These are phyloP conservation scores for Paratinospora sagittata DNA, from an alignment of 164 flowering plant species.

Conservation along the genomic window DNA sequence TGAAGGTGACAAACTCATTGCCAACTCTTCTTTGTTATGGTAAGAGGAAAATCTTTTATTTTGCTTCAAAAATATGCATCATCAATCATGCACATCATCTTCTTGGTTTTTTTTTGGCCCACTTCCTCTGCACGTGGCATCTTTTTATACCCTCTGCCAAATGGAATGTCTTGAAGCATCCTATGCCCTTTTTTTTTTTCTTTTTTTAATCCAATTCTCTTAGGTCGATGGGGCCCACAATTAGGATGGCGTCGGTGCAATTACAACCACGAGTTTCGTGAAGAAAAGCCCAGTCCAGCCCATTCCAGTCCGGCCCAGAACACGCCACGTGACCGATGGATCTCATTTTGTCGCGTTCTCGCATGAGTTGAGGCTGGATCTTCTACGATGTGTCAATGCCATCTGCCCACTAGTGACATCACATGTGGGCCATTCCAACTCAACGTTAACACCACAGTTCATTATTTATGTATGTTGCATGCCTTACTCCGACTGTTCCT, in stretches of 20 bases:
- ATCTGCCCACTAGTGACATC: background rate
- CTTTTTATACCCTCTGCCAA: background rate
- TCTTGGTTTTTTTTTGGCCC: slow-evolving; percentile 1
- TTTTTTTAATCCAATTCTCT: background rate
- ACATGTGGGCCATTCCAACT: background rate
- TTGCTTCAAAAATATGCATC: no score
- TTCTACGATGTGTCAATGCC: background rate
- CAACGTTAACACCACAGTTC: background rate
- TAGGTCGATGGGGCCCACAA: background rate
- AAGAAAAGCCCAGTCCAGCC: background rate
- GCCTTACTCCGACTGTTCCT: no score
- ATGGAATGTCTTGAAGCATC: background rate
- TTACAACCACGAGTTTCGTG: no score
- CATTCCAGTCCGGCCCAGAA: background rate
- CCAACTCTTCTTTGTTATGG: no score
- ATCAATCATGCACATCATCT: background rate
- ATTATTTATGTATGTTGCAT: no score
- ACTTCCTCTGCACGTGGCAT: background rate
- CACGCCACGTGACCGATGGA: background rate
- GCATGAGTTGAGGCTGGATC: background rate
- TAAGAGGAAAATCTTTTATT: no score
- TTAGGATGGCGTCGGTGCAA: background rate
- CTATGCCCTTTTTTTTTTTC: background rate
- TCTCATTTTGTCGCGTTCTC: background rate
- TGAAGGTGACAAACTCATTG: no score